These are phyloP conservation scores for Ogataea kodamae DNA, from an alignment of 805 yeast genomes.

Conservation along the genomic window DNA sequence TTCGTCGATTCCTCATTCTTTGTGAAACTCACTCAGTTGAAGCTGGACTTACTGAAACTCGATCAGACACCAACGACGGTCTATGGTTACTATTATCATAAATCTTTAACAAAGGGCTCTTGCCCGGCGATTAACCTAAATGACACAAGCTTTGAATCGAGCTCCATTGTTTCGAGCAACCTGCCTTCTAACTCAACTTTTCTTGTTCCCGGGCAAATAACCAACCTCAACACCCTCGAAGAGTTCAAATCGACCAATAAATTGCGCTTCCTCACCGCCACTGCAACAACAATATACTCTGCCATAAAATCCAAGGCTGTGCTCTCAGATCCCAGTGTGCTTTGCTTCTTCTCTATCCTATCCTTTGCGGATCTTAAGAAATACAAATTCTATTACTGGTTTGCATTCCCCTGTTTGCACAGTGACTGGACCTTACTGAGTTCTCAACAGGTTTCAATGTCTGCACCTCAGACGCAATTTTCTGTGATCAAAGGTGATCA, in stretches of 20 bases:
- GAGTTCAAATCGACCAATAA: slow-evolving; percentile 76
- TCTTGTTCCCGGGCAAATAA: slow-evolving; percentile 34
- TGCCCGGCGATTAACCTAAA: slow-evolving; percentile 31
- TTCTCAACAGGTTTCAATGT: slow-evolving; percentile 2
- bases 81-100: slow-evolving; percentile 37
- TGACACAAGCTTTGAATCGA: slow-evolving; percentile 32
- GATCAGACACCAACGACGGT: slow-evolving; percentile 45
- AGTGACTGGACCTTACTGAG: slow-evolving; percentile 43
- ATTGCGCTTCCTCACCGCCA: slow-evolving; percentile 44
- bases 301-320: slow-evolving; percentile 34
- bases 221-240: slow-evolving; percentile 79
- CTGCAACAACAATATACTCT: slow-evolving; percentile 27
- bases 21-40: slow-evolving; percentile 64
- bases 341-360: slow-evolving; percentile 48
- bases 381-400: slow-evolving; percentile 87
- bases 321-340: slow-evolving; percentile 37
- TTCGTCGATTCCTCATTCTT: slow-evolving; percentile 88
- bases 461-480: slow-evolving; percentile 14
- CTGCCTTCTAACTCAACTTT: slow-evolving; percentile 24
- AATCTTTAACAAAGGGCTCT: slow-evolving; percentile 30
- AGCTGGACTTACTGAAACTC: slow-evolving; percentile 69
- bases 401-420: slow-evolving; percentile 67
- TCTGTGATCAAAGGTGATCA: slow-evolving; percentile 9
- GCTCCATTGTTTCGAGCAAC: slow-evolving; percentile 7
- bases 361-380: slow-evolving; percentile 87